These are phyloP conservation scores for Blepharisma stoltei DNA, from an alignment of 73 alveolate genomes.

Conservation along the genomic window DNA sequence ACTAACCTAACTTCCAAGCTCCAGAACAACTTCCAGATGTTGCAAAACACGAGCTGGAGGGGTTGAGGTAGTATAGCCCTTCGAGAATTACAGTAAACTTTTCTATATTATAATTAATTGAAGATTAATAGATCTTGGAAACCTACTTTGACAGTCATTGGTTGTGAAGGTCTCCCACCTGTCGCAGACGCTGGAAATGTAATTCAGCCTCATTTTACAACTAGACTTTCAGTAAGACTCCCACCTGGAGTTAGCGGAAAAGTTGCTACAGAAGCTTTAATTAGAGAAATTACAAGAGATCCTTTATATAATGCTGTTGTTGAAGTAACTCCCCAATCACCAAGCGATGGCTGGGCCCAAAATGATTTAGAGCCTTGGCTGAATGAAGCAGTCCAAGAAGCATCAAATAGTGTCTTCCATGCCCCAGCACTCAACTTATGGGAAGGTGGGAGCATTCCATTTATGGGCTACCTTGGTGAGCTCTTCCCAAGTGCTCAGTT, in stretches of 20 bases:
- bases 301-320: constrained; percentile 82
- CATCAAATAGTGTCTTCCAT: constrained; percentile 56
- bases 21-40: too few relatives aligned
- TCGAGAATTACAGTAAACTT: too few relatives aligned
- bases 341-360: constrained; percentile 75
- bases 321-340: constrained; percentile 36
- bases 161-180: constrained; percentile 87
- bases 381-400: constrained; percentile 44
- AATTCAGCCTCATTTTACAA: constrained; percentile 70
- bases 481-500: constrained; percentile 80
- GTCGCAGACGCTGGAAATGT: constrained; percentile 87
- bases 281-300: constrained; percentile 65
- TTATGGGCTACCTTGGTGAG: constrained; percentile 69
- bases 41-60: too few relatives aligned
- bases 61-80: too few relatives aligned
- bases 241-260: constrained; percentile 84
- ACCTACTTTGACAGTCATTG: constrained; percentile 76
- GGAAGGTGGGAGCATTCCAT: constrained; percentile 88
- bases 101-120: background rate
- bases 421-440: constrained; percentile 57
- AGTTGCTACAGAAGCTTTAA: constrained; percentile 64
- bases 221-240: constrained; percentile 79
- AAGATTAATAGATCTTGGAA: constrained; percentile 87
- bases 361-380: constrained; percentile 35
- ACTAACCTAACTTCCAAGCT: too few relatives aligned